These are phyloP conservation scores for Beauveria medogensis DNA, from an alignment of 2,329 filamentous ascomycete genomes.

Conservation along the genomic window DNA sequence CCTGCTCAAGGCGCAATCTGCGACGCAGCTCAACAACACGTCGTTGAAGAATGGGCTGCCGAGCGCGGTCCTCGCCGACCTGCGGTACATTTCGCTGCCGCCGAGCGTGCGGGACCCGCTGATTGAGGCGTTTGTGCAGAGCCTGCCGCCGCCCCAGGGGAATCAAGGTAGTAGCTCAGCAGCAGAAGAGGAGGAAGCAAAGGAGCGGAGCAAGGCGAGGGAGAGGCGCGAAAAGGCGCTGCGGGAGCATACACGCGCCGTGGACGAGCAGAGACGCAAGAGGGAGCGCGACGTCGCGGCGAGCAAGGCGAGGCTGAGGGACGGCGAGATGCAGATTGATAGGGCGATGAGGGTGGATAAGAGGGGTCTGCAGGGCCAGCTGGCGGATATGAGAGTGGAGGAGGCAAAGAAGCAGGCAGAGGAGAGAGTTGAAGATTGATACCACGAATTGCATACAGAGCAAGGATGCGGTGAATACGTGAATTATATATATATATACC, in stretches of 20 bases:
- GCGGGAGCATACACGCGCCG: conserved; percentile 52
- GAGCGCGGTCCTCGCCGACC: conserved; percentile 52
- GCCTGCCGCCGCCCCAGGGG: conserved; percentile 51
- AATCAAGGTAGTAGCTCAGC: conserved; percentile 32
- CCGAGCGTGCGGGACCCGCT: conserved; percentile 53
- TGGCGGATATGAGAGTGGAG: conserved; percentile 29
- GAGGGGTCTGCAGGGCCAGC: conserved; percentile 55
- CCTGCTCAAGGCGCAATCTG: conserved; percentile 55
- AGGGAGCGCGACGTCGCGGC: conserved; percentile 51
- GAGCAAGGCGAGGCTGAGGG: conserved; percentile 53
- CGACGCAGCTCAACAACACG: conserved; percentile 49
- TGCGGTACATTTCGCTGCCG: conserved; percentile 62
- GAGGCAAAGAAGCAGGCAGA: conserved; percentile 15
- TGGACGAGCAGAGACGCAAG: conserved; percentile 55
- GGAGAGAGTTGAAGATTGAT: conserved; percentile 13
- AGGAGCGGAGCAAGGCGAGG: conserved; percentile 40
- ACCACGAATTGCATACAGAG: background rate
- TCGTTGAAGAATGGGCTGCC: conserved; percentile 53
- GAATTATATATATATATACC: background rate
- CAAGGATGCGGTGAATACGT: background rate
- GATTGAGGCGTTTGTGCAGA: conserved; percentile 58
- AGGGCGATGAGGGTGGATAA: conserved; percentile 62
- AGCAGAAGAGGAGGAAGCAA: conserved; percentile 36
- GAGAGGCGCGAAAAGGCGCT: conserved; percentile 58
- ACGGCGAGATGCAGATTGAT: conserved; percentile 61